Conservation (phyloP, 768 basidiomycete genomes). For the Lactifluus echinatus region DNA sequence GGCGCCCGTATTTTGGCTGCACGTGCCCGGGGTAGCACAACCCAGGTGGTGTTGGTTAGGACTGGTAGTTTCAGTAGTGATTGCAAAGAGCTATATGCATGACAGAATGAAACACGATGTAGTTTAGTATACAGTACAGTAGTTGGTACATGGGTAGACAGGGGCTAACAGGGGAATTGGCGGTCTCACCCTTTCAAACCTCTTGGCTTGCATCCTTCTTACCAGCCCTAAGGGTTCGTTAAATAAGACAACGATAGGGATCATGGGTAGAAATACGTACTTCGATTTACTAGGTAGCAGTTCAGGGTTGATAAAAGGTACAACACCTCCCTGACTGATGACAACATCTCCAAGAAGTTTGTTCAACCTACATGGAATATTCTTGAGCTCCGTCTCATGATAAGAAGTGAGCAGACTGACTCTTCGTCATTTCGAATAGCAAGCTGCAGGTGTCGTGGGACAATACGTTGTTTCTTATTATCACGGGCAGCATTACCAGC, state of each 20-base stretch:
- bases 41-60: too few relatives aligned
- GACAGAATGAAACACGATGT: neutral
- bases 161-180: too few relatives aligned
- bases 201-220: constrained; percentile 41
- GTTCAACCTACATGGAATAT: constrained; percentile 44
- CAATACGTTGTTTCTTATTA: constrained; percentile 93
- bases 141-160: constrained; percentile 3
- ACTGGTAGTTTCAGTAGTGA: neutral
- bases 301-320: constrained; percentile 49
- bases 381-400: constrained; percentile 36
- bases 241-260: neutral
- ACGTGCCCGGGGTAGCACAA: too few relatives aligned
- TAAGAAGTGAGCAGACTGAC: neutral
- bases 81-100: neutral
- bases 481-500: constrained; percentile 85
- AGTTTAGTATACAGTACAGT: constrained; percentile 13
- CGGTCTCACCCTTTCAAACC: too few relatives aligned
- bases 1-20: too few relatives aligned
- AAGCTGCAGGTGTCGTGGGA: constrained; percentile 87
- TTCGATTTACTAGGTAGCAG: constrained; percentile 41
- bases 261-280: neutral
- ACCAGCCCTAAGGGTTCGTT: constrained; percentile 26
- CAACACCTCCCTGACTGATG: constrained; percentile 87
- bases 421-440: constrained; percentile 79
- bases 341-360: constrained; percentile 78